These are phyloP conservation scores for Parathielavia hyrcaniae DNA, from an alignment of 495 filamentous ascomycete genomes.

Conservation along the genomic window DNA sequence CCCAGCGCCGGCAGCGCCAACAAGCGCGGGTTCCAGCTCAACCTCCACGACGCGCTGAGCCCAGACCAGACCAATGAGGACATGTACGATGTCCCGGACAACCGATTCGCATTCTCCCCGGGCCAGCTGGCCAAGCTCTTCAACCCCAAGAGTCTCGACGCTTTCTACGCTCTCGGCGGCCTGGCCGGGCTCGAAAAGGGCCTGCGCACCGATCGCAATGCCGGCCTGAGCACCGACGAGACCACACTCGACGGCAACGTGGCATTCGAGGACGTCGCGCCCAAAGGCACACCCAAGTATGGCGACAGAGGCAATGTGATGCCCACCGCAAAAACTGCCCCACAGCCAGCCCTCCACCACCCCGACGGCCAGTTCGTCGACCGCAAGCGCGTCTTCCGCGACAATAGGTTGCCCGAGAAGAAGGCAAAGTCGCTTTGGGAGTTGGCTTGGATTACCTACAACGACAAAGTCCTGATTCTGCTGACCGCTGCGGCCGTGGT, in stretches of 20 bases:
- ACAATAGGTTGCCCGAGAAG: conserved; percentile 68
- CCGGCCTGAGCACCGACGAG: conserved; percentile 63
- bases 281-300: conserved; percentile 31
- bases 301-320: conserved; percentile 26
- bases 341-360: conserved; percentile 11
- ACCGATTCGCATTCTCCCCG: conserved; percentile 61
- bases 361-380: conserved; percentile 46
- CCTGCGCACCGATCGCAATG: conserved; percentile 54
- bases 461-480: conserved; percentile 77
- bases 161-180: conserved; percentile 62
- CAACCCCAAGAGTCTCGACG: conserved; percentile 65
- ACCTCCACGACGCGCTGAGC: conserved; percentile 10
- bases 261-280: conserved; percentile 50
- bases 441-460: conserved; percentile 77
- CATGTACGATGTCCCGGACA: conserved; percentile 58
- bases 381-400: conserved; percentile 59
- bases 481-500: conserved; percentile 65
- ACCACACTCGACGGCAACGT: conserved; percentile 49
- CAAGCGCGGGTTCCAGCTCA: conserved; percentile 8
- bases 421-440: conserved; percentile 65
- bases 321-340: conserved; percentile 21
- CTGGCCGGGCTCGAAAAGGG: conserved; percentile 59
- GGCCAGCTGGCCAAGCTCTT: conserved; percentile 67
- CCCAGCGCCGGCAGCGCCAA: not conserved
- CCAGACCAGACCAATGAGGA: conserved; percentile 34